A percentile compares a stretch with the other conserved stretches of the same genome.
Evolutionary conservation across 2,329 filamentous ascomycete species (phyloP).

Genomic region (Colletotrichum acutatum): DNA sequence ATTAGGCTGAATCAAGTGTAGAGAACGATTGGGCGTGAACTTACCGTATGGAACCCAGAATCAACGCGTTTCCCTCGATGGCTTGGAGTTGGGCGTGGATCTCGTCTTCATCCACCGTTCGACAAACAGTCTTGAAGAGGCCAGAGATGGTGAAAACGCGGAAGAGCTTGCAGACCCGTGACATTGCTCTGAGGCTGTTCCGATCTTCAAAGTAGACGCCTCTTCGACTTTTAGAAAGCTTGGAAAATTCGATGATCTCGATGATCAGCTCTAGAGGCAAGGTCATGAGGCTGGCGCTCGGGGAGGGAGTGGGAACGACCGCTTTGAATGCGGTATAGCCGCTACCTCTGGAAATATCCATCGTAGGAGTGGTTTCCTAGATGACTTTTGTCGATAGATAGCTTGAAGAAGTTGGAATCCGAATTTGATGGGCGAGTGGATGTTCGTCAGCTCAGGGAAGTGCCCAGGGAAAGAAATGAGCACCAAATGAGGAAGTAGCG

Average conservation of each 20-base stretch:
- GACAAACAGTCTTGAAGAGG: neutral
- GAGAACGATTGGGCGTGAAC: neutral
- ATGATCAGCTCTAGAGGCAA: conserved; percentile 14
- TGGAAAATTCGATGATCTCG: neutral
- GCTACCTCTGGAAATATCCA: too few species aligned
- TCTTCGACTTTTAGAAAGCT: too few species aligned
- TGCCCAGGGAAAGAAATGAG: too few species aligned
- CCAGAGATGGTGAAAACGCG: neutral
- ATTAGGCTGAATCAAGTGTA: neutral
- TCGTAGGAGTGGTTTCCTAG: neutral
- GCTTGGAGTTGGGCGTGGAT: neutral
- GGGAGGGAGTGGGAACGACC: neutral
- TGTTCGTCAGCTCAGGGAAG: neutral
- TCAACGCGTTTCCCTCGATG: neutral
- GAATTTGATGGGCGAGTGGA: neutral
- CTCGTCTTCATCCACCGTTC: neutral
- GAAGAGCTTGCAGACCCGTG: neutral
- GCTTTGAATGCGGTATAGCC: neutral
- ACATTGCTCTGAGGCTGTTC: neutral
- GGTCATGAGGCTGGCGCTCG: neutral
- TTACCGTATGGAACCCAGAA: neutral
- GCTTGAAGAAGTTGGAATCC: neutral
- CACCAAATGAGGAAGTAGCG: too few species aligned
- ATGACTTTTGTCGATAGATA: neutral
- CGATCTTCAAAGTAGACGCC: neutral